phyloP scores from a whole-genome alignment of 257 asterid genomes.

The Solanum raphanifolium region DNA sequence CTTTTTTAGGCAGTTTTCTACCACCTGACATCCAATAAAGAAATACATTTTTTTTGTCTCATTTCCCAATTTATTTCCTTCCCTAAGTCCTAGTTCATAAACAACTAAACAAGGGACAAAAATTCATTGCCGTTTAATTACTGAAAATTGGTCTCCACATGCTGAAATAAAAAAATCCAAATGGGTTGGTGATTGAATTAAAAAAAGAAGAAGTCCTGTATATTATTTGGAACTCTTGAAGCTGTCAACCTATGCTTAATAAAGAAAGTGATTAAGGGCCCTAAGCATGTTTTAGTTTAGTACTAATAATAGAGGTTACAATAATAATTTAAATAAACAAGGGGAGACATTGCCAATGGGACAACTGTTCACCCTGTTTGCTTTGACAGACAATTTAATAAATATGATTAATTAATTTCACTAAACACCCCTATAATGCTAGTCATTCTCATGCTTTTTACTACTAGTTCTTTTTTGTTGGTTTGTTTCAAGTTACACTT shows the following conservation, averaged over 20 bases:
- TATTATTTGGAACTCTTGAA: neutral
- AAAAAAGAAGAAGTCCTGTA: too few relatives aligned
- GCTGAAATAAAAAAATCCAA: neutral
- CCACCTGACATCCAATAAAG: neutral
- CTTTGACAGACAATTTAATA: neutral
- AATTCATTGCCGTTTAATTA: neutral
- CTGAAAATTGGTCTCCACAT: neutral
- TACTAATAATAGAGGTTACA: neutral
- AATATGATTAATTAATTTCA: neutral
- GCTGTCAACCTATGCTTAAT: neutral
- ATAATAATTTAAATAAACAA: neutral
- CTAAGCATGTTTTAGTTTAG: neutral
- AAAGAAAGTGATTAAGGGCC: neutral
- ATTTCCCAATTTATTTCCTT: neutral
- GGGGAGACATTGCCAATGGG: neutral
- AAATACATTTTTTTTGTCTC: neutral
- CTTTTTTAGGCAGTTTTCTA: neutral
- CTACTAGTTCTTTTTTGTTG: neutral
- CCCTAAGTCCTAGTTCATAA: neutral
- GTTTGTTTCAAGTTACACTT: neutral
- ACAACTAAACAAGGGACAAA: neutral
- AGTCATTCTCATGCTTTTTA: neutral
- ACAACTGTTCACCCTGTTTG: neutral
- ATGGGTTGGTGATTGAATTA: neutral
- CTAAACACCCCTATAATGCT: neutral